Conservation (phyloP, 75 land plant genomes). For the Adiantum capillusveneris region DNA sequence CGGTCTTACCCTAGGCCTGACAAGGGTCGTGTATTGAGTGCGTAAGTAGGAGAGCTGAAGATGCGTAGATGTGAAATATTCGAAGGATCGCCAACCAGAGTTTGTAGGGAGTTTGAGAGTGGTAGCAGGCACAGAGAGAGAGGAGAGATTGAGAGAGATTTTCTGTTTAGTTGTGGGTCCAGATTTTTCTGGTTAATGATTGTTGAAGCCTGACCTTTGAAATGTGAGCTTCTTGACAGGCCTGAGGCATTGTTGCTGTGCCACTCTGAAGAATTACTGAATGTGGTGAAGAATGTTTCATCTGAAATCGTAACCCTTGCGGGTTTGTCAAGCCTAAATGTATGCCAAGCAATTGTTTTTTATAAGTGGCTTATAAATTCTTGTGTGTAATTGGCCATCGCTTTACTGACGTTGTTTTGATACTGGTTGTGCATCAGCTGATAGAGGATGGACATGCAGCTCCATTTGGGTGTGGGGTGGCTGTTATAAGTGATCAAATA, state of each 20-base stretch:
- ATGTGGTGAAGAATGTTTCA: conserved; percentile 24
- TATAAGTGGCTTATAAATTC: not conserved
- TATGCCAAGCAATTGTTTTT: conserved; percentile 9
- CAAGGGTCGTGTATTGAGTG: no score
- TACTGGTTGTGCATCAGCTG: not conserved
- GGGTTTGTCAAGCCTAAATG: conserved; percentile 51
- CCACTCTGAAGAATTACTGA: conserved; percentile 21
- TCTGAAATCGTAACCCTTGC: conserved; percentile 71
- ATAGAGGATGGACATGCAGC: conserved; percentile 29
- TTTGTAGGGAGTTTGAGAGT: no score
- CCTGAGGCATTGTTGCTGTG: conserved; percentile 54
- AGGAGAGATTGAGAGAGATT: no score
- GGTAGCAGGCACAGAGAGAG: no score
- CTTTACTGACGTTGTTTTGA: not conserved
- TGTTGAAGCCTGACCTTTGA: no score
- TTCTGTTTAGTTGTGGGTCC: no score
- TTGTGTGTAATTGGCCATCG: not conserved
- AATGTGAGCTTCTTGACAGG: no score
- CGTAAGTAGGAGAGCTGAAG: no score
- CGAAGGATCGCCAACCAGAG: no score
- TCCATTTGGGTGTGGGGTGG: conserved; percentile 57
- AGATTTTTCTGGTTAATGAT: no score
- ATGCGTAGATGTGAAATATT: no score
- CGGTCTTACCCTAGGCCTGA: no score
- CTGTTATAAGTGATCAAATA: conserved; percentile 61